Evolutionary conservation across 2,329 filamentous ascomycete species (phyloP).

Genomic region (Cordyceps farinosa): DNA sequence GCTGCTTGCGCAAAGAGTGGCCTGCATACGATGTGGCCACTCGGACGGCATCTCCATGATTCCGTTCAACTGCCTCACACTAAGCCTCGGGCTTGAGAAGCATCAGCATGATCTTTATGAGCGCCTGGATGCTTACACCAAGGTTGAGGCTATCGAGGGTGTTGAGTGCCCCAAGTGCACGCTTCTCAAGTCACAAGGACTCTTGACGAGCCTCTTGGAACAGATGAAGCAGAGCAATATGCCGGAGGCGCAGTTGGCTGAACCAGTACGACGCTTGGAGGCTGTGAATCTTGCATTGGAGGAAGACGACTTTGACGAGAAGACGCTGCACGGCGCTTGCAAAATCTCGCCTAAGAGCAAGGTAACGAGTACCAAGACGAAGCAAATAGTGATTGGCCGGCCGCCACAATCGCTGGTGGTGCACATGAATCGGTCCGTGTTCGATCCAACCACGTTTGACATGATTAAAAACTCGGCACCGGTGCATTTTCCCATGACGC

Average conservation of each 20-base stretch:
- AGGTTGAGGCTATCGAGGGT: constrained; percentile 79
- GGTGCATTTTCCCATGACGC: constrained; percentile 68
- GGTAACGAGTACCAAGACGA: constrained; percentile 77
- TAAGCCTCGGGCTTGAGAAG: constrained; percentile 67
- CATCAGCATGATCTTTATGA: constrained; percentile 68
- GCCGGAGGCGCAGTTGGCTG: constrained; percentile 49
- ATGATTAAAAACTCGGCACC: constrained; percentile 80
- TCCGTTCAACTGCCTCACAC: constrained; percentile 88
- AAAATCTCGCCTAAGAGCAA: constrained; percentile 64
- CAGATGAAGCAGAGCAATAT: constrained; percentile 33
- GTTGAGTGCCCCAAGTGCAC: constrained; percentile 94
- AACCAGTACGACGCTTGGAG: constrained; percentile 54
- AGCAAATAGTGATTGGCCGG: constrained; percentile 81
- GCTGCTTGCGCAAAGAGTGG: constrained; percentile 80
- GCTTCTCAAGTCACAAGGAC: constrained; percentile 54
- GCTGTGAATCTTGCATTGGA: constrained; percentile 69
- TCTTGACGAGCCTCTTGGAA: constrained; percentile 47
- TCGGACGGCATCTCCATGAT: constrained; percentile 87
- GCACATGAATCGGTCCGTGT: constrained; percentile 89
- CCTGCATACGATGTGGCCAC: constrained; percentile 79
- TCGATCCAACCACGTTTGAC: constrained; percentile 75
- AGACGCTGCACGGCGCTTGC: constrained; percentile 59
- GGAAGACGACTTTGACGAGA: constrained; percentile 74
- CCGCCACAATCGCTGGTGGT: constrained; percentile 77
- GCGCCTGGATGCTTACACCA: constrained; percentile 79